These are phyloP conservation scores for Meripilus lineatus DNA, from an alignment of 1,284 basidiomycete species.

Conservation along the genomic window DNA sequence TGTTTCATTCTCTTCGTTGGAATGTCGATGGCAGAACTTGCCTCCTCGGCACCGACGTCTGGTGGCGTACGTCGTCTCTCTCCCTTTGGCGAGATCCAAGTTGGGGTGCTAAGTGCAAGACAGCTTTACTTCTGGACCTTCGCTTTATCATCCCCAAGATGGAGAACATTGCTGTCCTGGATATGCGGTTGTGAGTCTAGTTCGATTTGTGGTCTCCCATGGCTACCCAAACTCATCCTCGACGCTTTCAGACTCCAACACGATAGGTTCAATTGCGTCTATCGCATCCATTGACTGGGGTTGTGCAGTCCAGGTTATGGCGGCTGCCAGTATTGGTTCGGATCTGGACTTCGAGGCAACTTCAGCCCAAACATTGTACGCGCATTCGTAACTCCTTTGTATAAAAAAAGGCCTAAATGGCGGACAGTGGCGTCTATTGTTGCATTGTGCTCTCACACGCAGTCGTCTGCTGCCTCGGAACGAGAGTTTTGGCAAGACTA, in stretches of 20 bases:
- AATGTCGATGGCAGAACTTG: slow-evolving; percentile 65
- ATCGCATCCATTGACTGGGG: slow-evolving; percentile 78
- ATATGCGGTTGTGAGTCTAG: slow-evolving; percentile 69
- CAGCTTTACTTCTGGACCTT: slow-evolving; percentile 78
- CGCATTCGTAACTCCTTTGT: slow-evolving; percentile 7
- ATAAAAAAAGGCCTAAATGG: background rate
- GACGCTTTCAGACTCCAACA: slow-evolving; percentile 54
- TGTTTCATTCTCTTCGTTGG: slow-evolving; percentile 56
- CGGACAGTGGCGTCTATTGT: slow-evolving; percentile 50
- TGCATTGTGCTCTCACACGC: slow-evolving; percentile 55
- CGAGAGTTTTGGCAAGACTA: slow-evolving; percentile 63
- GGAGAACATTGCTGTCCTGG: slow-evolving; percentile 67
- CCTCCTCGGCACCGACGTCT: slow-evolving; percentile 66
- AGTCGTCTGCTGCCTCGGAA: slow-evolving; percentile 61
- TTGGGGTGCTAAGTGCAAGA: background rate
- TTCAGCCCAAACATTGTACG: slow-evolving; percentile 54
- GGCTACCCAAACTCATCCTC: background rate
- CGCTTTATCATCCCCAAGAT: slow-evolving; percentile 57
- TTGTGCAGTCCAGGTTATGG: slow-evolving; percentile 61
- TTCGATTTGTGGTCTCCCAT: slow-evolving; percentile 3
- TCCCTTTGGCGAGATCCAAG: background rate
- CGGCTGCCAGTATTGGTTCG: slow-evolving; percentile 58
- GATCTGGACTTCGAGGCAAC: slow-evolving; percentile 48
- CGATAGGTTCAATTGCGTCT: slow-evolving; percentile 60
- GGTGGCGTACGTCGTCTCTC: slow-evolving; percentile 43